Evolutionary conservation across 2,329 filamentous ascomycete species (phyloP), one percentile per base, ranked within the genome.

Genomic region (Fusarium sp.): DNA sequence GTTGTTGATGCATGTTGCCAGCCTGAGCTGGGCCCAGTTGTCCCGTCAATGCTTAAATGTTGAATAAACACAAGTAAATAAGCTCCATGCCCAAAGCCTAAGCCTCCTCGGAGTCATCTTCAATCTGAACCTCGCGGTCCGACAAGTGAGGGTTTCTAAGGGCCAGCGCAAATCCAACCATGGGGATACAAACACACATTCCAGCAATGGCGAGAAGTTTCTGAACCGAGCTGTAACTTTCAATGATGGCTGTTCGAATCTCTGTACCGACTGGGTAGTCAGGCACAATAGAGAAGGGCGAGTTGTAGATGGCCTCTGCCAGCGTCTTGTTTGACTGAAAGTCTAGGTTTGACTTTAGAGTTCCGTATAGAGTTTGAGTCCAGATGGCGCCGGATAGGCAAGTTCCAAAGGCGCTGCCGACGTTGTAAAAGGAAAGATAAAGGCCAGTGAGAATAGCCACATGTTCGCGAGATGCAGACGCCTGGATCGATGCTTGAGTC

Each of bases 101-200:
- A 13, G 41, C 41, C 7, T 61, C 39, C 27, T 71, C 31, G 0
- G 43, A 33, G 7, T 78, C 77, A 22, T 77, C 77, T 18, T 79
- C 77, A 0, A 71, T 71, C 14, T 79, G 77, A 6, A 76, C 58
- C 2, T 78, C 76, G 22, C 83, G 70, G 66, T 86, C 81, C 4
- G 85, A 87, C 11, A 88, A 72, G 59, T 79, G 82, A 0, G 85
- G 86, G 73, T 88, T 86, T 11, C 84, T 78, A 48, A 88, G 73
- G 7, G 79, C 78, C 41, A 84, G 69, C 1, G 86, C 85, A 68
- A 88, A 86, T 0, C 65, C 82, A 70, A 88, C 85, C 77, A 88
- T 84, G 5, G 86, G 86, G 16, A 87, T 81, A 29, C 84, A 86
- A 9, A 88, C 72, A 43, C 81, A 84, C 33, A 88, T 83, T 8